Conservation (phyloP, 306 rosid species). For the Echinosophora koreensis region DNA sequence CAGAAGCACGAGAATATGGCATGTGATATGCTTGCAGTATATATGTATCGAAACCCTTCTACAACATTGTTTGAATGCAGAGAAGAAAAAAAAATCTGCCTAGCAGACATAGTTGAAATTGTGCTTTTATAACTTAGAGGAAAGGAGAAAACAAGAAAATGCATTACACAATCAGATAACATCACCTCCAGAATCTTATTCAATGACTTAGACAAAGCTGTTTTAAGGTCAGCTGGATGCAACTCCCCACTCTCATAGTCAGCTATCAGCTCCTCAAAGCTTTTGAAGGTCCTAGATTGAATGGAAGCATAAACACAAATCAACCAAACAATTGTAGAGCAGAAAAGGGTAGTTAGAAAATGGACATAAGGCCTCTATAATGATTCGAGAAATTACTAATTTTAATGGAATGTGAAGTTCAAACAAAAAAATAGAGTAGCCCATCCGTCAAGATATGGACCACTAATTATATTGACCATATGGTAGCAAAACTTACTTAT, state of each 20-base stretch:
- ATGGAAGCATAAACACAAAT: slow-evolving; percentile 21
- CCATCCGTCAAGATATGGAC: too few species aligned
- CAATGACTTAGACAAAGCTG: slow-evolving; percentile 76
- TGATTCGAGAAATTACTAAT: neutral
- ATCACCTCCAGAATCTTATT: slow-evolving; percentile 80
- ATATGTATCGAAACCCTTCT: slow-evolving; percentile 16
- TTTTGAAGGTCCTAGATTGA: slow-evolving; percentile 64
- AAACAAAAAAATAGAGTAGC: too few species aligned
- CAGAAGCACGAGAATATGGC: neutral
- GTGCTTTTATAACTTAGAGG: neutral
- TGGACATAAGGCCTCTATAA: slow-evolving; percentile 19
- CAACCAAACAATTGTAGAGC: slow-evolving; percentile 26
- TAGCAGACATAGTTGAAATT: neutral
- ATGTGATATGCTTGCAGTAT: neutral
- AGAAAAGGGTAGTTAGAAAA: neutral
- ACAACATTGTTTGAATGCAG: slow-evolving; percentile 4
- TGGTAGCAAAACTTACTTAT: slow-evolving; percentile 63
- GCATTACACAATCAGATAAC: slow-evolving; percentile 36
- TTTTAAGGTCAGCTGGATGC: slow-evolving; percentile 86
- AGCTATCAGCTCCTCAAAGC: slow-evolving; percentile 65
- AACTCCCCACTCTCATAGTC: slow-evolving; percentile 71
- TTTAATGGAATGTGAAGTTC: too few species aligned
- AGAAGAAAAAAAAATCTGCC: slow-evolving; percentile 5
- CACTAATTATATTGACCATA: neutral
- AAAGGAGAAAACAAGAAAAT: neutral